Conservation (phyloP, 805 yeast species). For the Yamadazyma scolyti region DNA sequence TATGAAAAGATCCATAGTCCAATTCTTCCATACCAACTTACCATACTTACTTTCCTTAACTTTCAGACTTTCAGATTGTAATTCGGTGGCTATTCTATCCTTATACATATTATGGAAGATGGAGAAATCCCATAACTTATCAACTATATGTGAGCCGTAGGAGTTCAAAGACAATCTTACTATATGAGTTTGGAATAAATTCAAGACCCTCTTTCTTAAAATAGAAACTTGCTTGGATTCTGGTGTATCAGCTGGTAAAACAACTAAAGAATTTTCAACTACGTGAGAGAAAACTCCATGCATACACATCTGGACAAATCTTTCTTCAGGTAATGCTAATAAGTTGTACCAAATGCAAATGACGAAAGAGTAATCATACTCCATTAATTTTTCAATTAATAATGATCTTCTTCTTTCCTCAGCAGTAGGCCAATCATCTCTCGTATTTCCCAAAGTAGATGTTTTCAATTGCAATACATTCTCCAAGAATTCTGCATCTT, state of each 20-base stretch:
- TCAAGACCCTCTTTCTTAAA: slow-evolving; percentile 65
- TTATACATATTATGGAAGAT: slow-evolving; percentile 75
- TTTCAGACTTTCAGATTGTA: slow-evolving; percentile 53
- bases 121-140: slow-evolving; percentile 77
- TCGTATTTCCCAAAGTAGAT: slow-evolving; percentile 77
- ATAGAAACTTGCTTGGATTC: slow-evolving; percentile 46
- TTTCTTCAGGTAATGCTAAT: slow-evolving; percentile 56
- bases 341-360: slow-evolving; percentile 57
- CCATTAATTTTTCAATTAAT: slow-evolving; percentile 69
- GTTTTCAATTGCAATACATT: slow-evolving; percentile 59
- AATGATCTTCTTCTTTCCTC: slow-evolving; percentile 80
- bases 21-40: slow-evolving; percentile 89
- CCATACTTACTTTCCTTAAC: slow-evolving; percentile 89
- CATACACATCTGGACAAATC: slow-evolving; percentile 67
- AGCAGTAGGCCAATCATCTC: slow-evolving; percentile 89
- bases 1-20: slow-evolving; percentile 78
- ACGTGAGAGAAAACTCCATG: slow-evolving; percentile 93
- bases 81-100: slow-evolving; percentile 75
- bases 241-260: slow-evolving; percentile 26
- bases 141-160: slow-evolving; percentile 88
- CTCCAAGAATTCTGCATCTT: slow-evolving; percentile 50
- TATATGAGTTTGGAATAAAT: slow-evolving; percentile 52
- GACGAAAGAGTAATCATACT: slow-evolving; percentile 60
- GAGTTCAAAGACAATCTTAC: slow-evolving; percentile 74
- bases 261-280: slow-evolving; percentile 56